Evolutionary conservation across 176 grass and related monocot genomes (phyloP), one percentile per base, ranked within the genome.

Genomic region (sorghum (Sorghum bicolor)): DNA sequence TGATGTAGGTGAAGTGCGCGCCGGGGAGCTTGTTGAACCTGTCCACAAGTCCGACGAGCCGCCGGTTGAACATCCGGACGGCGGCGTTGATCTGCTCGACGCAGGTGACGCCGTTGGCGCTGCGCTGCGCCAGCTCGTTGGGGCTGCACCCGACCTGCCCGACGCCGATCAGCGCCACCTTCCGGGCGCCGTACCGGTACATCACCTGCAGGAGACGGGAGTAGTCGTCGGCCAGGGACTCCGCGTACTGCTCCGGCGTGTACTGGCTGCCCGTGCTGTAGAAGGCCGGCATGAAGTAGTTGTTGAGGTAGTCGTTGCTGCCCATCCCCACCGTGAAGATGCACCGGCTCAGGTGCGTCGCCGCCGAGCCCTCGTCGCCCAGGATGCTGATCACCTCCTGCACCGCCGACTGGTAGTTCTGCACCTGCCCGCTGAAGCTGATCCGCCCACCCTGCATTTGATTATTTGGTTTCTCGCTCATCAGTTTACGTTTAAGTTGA

Each of bases 261-360:
- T 91, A 94, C 29, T 76, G 90, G 28, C 48, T 77, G 10, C 84
- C 83, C 4, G 92, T 94, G 67, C 10, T 6, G 95, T 97, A 94
- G 74, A 94, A 74, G 4, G 78, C 12, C 1, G 95, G 90, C 95
- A 98, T 98, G 95, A 98, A 98, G 88, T 98, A 94, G 87, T 98
- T 98, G 90, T 98, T 98, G 72, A 98, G 89, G 78, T 98, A 98
- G 79, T 98, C 95, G 60, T 98, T 98, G 90, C 92, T 95, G 69
- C 96, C 96, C 91, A 98, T 95, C 30, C 91, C 92, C 3, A 98
- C 85, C 0, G 82, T 87, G 89, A 98, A 95, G 68, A 95, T 87
- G 91, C 96, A 98, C 74, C 85, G 89, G 82, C 92, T 94, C 58
- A 98, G 85, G 82, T 94, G 92, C 75, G 43, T 73, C 22, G 92